Evolutionary conservation across 2,329 filamentous ascomycete genomes (phyloP).

Genomic region (Botryotinia calthae): DNA sequence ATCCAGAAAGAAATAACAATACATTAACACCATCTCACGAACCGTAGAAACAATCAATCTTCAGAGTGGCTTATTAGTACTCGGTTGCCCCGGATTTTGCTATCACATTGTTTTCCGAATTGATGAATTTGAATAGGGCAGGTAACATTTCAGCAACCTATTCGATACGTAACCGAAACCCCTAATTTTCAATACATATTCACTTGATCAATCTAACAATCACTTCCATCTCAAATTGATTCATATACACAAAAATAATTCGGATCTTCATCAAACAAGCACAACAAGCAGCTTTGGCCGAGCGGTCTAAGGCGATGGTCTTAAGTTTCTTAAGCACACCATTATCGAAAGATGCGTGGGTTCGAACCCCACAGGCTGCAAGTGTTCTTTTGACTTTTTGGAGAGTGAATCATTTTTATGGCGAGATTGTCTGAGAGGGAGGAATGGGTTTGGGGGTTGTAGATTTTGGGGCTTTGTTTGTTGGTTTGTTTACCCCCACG

Average conservation of each 20-base stretch:
- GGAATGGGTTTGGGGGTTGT: too few relatives aligned
- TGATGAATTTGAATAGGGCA: accelerated
- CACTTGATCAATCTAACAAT: background rate
- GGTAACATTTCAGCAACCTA: background rate
- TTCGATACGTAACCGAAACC: background rate
- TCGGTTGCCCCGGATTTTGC: background rate
- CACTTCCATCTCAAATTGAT: accelerated
- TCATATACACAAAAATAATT: too few relatives aligned
- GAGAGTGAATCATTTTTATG: background rate
- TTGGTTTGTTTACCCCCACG: background rate
- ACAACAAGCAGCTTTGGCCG: background rate
- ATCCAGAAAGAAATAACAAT: background rate
- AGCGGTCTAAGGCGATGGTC: conserved; percentile 17
- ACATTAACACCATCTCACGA: background rate
- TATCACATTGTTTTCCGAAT: background rate
- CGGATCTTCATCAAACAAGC: accelerated
- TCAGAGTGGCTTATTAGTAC: background rate
- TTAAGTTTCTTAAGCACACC: conserved; percentile 8
- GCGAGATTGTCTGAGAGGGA: background rate
- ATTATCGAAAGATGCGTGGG: conserved; percentile 19
- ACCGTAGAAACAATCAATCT: background rate
- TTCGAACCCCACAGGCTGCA: conserved; percentile 16
- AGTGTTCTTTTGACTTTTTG: too few relatives aligned
- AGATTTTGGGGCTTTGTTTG: background rate
- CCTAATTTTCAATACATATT: background rate